Evolutionary conservation across 805 yeast species (phyloP).

Genomic region (Metschnikowia lachancei): DNA sequence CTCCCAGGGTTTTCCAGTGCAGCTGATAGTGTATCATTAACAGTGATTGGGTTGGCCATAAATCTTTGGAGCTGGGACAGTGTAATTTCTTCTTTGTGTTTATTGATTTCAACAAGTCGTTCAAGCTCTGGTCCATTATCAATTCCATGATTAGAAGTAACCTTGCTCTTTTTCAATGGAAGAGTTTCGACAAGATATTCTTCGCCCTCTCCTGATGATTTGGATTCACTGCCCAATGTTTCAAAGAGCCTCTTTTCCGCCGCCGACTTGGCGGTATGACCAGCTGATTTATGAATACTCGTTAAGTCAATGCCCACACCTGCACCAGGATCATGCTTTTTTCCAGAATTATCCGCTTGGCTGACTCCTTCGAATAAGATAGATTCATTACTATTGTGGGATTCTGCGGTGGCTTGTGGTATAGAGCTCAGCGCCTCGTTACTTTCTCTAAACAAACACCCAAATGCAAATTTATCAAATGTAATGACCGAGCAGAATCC

Average conservation of each 20-base stretch:
- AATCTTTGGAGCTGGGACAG: constrained; percentile 13
- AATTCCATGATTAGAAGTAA: no score
- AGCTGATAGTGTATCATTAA: not conserved
- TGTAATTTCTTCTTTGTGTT: not conserved
- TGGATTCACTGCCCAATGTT: no score
- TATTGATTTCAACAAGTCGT: not conserved
- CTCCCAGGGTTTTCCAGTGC: not conserved
- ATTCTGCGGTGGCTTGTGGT: not conserved
- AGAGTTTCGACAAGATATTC: not conserved
- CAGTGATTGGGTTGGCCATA: constrained; percentile 11
- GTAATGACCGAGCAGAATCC: constrained; percentile 79
- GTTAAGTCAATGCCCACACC: no score
- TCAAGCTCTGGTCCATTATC: not conserved
- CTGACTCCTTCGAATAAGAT: not conserved
- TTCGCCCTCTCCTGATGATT: not conserved
- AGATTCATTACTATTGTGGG: not conserved
- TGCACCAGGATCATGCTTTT: not conserved
- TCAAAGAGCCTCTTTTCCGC: no score
- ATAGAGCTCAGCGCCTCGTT: not conserved
- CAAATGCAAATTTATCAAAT: constrained; percentile 55
- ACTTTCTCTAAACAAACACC: constrained; percentile 34
- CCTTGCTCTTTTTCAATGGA: no score
- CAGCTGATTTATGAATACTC: no score
- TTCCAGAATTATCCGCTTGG: not conserved
- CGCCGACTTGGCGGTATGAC: no score